Conservation (phyloP, 805 yeast genomes). For the Metschnikowia koreensis region DNA sequence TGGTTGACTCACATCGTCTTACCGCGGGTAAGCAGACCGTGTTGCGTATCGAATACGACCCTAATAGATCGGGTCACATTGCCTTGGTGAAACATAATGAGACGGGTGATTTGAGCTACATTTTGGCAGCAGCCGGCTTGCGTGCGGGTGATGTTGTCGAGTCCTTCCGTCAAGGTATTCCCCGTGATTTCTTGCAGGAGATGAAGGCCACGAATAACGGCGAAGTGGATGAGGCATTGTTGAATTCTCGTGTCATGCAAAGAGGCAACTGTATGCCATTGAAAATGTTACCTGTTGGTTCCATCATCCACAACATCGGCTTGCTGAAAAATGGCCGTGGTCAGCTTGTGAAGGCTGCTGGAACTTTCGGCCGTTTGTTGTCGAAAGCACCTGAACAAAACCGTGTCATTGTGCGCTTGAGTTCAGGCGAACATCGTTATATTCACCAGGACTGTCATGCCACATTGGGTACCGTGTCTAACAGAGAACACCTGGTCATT, state of each 20-base stretch:
- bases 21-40: slow-evolving; percentile 75
- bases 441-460: slow-evolving; percentile 86
- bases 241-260: slow-evolving; percentile 81
- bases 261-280: slow-evolving; percentile 95
- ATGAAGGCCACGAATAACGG: slow-evolving; percentile 70
- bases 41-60: slow-evolving; percentile 90
- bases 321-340: slow-evolving; percentile 70
- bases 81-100: slow-evolving; percentile 72
- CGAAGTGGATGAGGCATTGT: slow-evolving; percentile 84
- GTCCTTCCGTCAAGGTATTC: slow-evolving; percentile 86
- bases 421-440: slow-evolving; percentile 92
- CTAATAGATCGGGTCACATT: slow-evolving; percentile 89
- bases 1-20: slow-evolving; percentile 71
- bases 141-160: slow-evolving; percentile 91
- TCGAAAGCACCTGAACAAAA: slow-evolving; percentile 70
- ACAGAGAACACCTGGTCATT: slow-evolving; percentile 85
- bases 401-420: slow-evolving; percentile 76
- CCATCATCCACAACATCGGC: slow-evolving; percentile 86
- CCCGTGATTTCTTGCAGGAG: slow-evolving; percentile 65
- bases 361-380: slow-evolving; percentile 85
- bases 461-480: slow-evolving; percentile 89
- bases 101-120: slow-evolving; percentile 68
- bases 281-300: slow-evolving; percentile 90
- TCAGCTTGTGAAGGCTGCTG: slow-evolving; percentile 90
- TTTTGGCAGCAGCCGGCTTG: slow-evolving; percentile 87